Evolutionary conservation across 371 early-diverging fungal genomes (phyloP).

Genomic region (Mucor lusitanicus): DNA sequence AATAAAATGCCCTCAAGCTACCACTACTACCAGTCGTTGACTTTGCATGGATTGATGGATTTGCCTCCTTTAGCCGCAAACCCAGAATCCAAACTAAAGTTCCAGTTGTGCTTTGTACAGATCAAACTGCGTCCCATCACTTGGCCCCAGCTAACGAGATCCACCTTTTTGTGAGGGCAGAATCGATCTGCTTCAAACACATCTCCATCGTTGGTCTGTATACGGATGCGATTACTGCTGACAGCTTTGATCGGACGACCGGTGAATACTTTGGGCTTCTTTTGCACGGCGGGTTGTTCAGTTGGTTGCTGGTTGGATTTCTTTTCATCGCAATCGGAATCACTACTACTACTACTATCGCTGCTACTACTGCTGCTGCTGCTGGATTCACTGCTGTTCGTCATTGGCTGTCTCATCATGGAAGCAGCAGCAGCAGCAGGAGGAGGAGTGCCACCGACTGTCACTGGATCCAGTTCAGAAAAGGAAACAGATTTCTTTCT

Average conservation of each 20-base stretch:
- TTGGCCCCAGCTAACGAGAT: slow-evolving; percentile 65
- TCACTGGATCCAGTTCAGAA: slow-evolving; percentile 16
- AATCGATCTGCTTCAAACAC: slow-evolving; percentile 67
- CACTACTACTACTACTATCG: slow-evolving; percentile 22
- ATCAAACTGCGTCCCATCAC: slow-evolving; percentile 59
- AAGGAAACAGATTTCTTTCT: slow-evolving; percentile 33
- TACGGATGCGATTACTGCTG: slow-evolving; percentile 56
- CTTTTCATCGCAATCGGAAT: slow-evolving; percentile 22
- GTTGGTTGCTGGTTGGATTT: not conserved
- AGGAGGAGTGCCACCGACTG: not conserved
- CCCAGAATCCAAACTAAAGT: slow-evolving; percentile 53
- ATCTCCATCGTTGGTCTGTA: slow-evolving; percentile 53
- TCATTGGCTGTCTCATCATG: not conserved
- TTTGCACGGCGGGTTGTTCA: not conserved
- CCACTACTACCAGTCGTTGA: slow-evolving; percentile 60
- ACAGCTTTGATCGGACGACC: slow-evolving; percentile 47
- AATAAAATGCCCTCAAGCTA: not conserved
- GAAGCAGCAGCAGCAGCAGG: too few species aligned
- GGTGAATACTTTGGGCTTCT: slow-evolving; percentile 17
- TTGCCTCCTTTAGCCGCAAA: slow-evolving; percentile 51
- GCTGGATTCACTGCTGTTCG: not conserved
- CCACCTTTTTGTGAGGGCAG: slow-evolving; percentile 71
- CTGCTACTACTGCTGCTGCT: slow-evolving; percentile 21
- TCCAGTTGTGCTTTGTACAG: slow-evolving; percentile 73
- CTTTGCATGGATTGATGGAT: slow-evolving; percentile 60